Evolutionary conservation across 495 filamentous ascomycete species (phyloP), one percentile per base, ranked within the genome.

Genomic region (Aspergillus haitiensis): DNA sequence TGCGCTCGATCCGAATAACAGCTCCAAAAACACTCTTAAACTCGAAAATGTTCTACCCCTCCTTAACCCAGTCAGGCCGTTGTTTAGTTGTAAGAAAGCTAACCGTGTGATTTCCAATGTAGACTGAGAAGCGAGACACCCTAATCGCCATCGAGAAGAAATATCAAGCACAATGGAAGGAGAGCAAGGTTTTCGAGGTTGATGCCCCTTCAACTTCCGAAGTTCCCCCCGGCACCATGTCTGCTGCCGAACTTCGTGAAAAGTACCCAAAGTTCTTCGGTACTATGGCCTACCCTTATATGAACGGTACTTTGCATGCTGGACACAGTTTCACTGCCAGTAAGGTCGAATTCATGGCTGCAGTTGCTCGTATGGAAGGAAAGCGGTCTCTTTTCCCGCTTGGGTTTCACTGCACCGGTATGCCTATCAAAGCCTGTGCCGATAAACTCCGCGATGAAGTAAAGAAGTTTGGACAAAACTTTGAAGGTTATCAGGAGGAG

Each of bases 341-440:
- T 68, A 98, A 98, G 72, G 85, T 96, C 62, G 93, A 98, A 73
- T 98, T 97, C 72, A 84, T 86, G 62, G 83, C 86, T 40, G 90
- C 93, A 37, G 89, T 87, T 62, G 86, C 88, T 40, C 79, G 93
- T 39, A 95, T 97, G 92, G 84, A 94, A 72, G 94, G 94, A 61
- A 91, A 91, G 77, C 80, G 88, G 47, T 81, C 85, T 58, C 79
- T 98, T 46, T 97, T 93, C 73, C 94, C 94, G 54, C 84, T 90
- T 50, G 95, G 94, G 12, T 98, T 89, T 75, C 94, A 98, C 77
- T 95, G 91, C 75, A 97, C 95, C 0, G 94, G 94, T 69, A 93
- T 98, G 86, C 92, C 94, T 5, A 98, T 98, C 77, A 97, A 97
- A 73, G 92, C 94, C 5, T 96, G 90, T 68, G 93, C 94, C 31